Evolutionary conservation across 2,329 filamentous ascomycete genomes (phyloP).

Genomic region (Teratosphaeria zuluensis): DNA sequence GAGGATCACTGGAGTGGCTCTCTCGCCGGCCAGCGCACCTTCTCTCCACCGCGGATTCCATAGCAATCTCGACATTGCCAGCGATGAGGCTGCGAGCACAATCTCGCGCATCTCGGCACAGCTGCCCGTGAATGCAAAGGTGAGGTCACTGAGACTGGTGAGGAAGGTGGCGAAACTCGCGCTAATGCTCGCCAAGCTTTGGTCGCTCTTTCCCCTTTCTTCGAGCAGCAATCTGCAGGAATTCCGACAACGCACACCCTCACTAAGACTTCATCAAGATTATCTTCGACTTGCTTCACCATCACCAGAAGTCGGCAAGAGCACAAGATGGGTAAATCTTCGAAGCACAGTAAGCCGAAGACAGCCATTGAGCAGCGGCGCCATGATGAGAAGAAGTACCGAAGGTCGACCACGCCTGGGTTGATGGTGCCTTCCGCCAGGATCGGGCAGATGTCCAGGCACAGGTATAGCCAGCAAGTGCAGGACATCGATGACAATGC

Average conservation of each 20-base stretch:
- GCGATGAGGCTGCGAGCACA: neutral
- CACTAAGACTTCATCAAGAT: neutral
- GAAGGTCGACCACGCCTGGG: neutral
- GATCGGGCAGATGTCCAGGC: too few relatives aligned
- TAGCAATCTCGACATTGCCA: too few relatives aligned
- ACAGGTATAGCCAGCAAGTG: neutral
- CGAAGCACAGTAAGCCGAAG: neutral
- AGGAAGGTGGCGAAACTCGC: neutral
- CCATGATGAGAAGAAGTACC: neutral
- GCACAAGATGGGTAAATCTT: neutral
- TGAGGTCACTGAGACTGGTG: neutral
- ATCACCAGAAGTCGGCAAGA: neutral
- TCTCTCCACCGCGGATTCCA: too few relatives aligned
- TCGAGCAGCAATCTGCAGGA: neutral
- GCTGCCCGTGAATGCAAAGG: neutral
- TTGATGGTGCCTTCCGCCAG: neutral
- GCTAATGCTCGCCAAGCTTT: neutral
- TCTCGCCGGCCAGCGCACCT: too few relatives aligned
- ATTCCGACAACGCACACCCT: neutral
- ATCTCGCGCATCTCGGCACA: neutral
- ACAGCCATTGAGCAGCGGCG: neutral
- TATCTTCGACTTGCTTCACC: neutral
- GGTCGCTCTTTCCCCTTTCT: neutral
- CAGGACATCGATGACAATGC: too few relatives aligned
- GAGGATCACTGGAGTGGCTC: too few relatives aligned